Conservation (phyloP, 805 yeast genomes). For the Lachancea meyersii region DNA sequence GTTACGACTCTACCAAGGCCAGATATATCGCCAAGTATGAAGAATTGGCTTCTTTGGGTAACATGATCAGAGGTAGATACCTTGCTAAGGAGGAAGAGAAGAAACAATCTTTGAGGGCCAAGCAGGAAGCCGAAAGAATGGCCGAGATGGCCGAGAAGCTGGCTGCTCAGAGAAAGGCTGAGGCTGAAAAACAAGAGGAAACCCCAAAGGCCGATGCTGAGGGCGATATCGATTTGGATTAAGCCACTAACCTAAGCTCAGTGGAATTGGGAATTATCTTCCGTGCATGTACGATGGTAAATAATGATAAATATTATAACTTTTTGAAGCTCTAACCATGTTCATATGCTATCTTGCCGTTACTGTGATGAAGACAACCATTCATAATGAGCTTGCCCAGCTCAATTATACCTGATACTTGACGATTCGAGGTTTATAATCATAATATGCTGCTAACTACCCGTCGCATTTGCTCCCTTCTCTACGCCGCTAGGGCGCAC, state of each 20-base stretch:
- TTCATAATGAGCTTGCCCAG: no score
- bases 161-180: conserved; percentile 69
- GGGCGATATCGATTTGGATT: conserved; percentile 38
- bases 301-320: conserved; percentile 10
- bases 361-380: no score
- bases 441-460: no score
- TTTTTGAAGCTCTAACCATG: conserved; percentile 1
- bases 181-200: conserved; percentile 27
- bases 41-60: conserved; percentile 91
- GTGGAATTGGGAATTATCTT: background rate
- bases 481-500: no score
- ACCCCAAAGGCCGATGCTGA: conserved; percentile 31
- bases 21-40: conserved; percentile 96
- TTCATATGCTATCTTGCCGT: no score
- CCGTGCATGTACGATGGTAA: conserved; percentile 7
- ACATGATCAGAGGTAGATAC: conserved; percentile 92
- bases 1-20: conserved; percentile 93
- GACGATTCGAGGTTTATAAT: no score
- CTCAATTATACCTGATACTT: no score
- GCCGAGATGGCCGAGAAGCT: conserved; percentile 77
- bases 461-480: no score
- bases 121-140: conserved; percentile 81
- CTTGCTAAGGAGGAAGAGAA: conserved; percentile 91
- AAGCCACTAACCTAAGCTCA: no score
- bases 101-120: conserved; percentile 79